Percentiles rank a stretch among this genome's conserved stretches.
phyloP scores from a whole-genome alignment of 2,329 filamentous ascomycete species.

The Arthrobotrys pseudoclavata region DNA sequence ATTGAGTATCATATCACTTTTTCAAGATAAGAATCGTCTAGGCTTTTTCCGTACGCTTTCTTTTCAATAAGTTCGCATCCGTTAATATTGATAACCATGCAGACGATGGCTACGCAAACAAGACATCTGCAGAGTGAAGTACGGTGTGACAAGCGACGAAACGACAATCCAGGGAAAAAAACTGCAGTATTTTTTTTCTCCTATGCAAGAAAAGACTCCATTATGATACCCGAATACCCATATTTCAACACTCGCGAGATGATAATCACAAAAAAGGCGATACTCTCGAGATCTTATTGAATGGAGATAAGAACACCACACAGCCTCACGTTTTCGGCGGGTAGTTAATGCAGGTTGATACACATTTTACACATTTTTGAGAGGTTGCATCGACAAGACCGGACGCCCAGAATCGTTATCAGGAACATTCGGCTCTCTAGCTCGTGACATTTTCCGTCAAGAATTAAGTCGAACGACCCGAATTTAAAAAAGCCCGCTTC shows the following conservation, averaged over 20 bases:
- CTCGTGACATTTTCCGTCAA: slow-evolving; percentile 21
- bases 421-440: slow-evolving; percentile 16
- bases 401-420: slow-evolving; percentile 49
- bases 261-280: neutral
- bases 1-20: slow-evolving; percentile 28
- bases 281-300: slow-evolving; percentile 20
- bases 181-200: slow-evolving; percentile 5
- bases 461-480: neutral
- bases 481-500: neutral
- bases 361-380: slow-evolving; percentile 35
- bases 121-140: slow-evolving; percentile 18
- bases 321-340: slow-evolving; percentile 31
- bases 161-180: neutral
- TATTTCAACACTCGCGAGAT: slow-evolving; percentile 1
- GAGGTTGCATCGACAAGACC: slow-evolving; percentile 34
- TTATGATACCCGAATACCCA: slow-evolving; percentile 13
- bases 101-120: slow-evolving; percentile 27
- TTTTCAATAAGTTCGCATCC: slow-evolving; percentile 15
- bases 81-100: slow-evolving; percentile 41
- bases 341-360: slow-evolving; percentile 27
- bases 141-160: slow-evolving; percentile 15
- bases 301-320: slow-evolving; percentile 23
- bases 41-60: slow-evolving; percentile 10
- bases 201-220: slow-evolving; percentile 23
- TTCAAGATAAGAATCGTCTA: slow-evolving; percentile 38